phyloP scores from a whole-genome alignment of 768 basidiomycete species.

The Serendipita sp. region DNA sequence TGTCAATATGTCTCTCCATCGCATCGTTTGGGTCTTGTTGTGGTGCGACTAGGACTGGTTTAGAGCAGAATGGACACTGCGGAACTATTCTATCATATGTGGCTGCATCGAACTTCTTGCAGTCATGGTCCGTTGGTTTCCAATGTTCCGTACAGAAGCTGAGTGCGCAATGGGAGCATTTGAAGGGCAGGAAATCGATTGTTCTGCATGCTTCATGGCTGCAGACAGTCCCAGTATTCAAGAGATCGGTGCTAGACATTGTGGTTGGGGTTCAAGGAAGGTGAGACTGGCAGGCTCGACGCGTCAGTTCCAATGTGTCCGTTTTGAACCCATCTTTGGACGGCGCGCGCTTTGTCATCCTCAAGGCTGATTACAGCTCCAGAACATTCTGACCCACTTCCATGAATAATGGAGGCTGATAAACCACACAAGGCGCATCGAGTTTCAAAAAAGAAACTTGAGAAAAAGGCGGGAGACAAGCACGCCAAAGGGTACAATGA shows the following conservation, averaged over 20 bases:
- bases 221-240: constrained; percentile 57
- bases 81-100: constrained; percentile 64
- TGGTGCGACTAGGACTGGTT: constrained; percentile 54
- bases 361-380: background rate
- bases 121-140: constrained; percentile 47
- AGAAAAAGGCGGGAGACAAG: constrained; percentile 7
- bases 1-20: constrained; percentile 60
- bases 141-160: constrained; percentile 69
- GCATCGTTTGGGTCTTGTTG: constrained; percentile 67
- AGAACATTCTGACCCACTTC: background rate
- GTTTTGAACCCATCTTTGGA: background rate
- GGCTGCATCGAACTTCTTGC: constrained; percentile 51
- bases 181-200: constrained; percentile 75
- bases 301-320: background rate
- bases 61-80: constrained; percentile 65
- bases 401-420: constrained; percentile 2
- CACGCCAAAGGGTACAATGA: constrained; percentile 2
- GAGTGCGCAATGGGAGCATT: constrained; percentile 58
- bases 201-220: constrained; percentile 45
- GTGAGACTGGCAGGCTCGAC: background rate
- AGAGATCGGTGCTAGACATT: constrained; percentile 25
- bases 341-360: background rate
- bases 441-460: constrained; percentile 4
- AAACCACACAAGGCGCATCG: constrained; percentile 7
- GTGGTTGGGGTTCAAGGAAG: background rate